These are phyloP conservation scores for Aechmea fasciata DNA, from an alignment of 176 grass and related monocot genomes.

Conservation along the genomic window DNA sequence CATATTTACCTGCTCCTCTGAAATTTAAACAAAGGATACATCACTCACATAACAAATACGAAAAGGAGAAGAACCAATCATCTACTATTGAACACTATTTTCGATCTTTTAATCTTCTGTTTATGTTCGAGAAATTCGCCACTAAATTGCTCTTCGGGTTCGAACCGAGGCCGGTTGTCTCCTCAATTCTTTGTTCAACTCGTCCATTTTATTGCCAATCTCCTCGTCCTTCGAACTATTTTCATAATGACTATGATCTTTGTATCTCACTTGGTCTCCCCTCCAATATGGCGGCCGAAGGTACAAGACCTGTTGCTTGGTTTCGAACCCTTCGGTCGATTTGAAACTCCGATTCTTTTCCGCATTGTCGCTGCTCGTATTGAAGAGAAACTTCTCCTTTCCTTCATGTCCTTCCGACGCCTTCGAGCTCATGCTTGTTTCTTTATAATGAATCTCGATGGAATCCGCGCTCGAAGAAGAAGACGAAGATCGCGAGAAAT, in stretches of 20 bases:
- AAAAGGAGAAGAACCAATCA: too few species aligned
- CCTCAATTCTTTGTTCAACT: neutral
- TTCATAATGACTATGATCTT: neutral
- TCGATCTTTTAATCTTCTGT: neutral
- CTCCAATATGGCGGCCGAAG: neutral
- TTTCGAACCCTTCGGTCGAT: neutral
- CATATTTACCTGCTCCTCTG: too few species aligned
- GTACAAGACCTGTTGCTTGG: neutral
- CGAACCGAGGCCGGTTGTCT: conserved; percentile 1
- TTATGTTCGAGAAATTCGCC: neutral
- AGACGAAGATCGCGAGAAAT: neutral
- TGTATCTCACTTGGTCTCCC: neutral
- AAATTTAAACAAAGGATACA: too few species aligned
- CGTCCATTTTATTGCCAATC: neutral
- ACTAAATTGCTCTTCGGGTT: conserved; percentile 14
- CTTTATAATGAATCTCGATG: neutral
- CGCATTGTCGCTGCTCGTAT: too few species aligned
- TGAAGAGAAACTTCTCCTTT: too few species aligned
- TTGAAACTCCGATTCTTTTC: too few species aligned
- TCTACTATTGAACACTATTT: too few species aligned
- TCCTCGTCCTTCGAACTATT: neutral
- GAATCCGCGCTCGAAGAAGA: conserved; percentile 6
- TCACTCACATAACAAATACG: too few species aligned
- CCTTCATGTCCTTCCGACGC: too few species aligned
- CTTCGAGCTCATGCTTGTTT: neutral